Percentiles rank a stretch among this genome's conserved stretches.
Evolutionary conservation across 192 early-diverging fungal genomes (phyloP).

Genomic region (Glomus cerebriforme): DNA sequence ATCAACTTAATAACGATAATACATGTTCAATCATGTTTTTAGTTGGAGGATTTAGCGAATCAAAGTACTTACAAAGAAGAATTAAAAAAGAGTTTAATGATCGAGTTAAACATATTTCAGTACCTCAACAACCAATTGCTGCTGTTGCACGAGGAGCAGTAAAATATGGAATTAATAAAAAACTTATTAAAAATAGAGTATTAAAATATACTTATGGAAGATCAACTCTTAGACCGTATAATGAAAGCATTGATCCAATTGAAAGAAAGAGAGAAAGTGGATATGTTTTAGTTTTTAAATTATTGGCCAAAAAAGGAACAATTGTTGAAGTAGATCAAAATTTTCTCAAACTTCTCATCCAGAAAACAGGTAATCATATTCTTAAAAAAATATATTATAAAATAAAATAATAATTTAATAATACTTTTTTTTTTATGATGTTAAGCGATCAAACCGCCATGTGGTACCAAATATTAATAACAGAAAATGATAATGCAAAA

Average conservation of each 20-base stretch:
- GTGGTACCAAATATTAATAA: background rate
- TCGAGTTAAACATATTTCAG: constrained; percentile 44
- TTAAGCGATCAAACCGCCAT: background rate
- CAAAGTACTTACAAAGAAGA: constrained; percentile 48
- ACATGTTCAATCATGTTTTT: constrained; percentile 48
- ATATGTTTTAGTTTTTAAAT: background rate
- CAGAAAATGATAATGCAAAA: too few relatives aligned
- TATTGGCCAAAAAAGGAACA: background rate
- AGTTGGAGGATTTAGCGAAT: constrained; percentile 52
- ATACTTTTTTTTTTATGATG: too few relatives aligned
- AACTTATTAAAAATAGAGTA: background rate
- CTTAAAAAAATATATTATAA: background rate
- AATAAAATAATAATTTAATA: constrained; percentile 6
- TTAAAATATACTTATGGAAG: constrained; percentile 15
- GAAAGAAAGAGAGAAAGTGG: background rate
- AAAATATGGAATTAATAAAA: constrained; percentile 32
- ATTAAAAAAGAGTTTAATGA: too few relatives aligned
- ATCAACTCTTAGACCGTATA: constrained; percentile 15
- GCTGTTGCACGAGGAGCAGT: constrained; percentile 56
- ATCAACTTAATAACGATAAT: constrained; percentile 41
- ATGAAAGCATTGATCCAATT: background rate
- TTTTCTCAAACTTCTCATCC: background rate
- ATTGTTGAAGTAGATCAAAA: background rate
- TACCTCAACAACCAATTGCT: constrained; percentile 52
- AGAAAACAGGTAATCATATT: background rate